Conservation (phyloP, 2,329 filamentous ascomycete genomes). For the Diplocarpon rosae region DNA sequence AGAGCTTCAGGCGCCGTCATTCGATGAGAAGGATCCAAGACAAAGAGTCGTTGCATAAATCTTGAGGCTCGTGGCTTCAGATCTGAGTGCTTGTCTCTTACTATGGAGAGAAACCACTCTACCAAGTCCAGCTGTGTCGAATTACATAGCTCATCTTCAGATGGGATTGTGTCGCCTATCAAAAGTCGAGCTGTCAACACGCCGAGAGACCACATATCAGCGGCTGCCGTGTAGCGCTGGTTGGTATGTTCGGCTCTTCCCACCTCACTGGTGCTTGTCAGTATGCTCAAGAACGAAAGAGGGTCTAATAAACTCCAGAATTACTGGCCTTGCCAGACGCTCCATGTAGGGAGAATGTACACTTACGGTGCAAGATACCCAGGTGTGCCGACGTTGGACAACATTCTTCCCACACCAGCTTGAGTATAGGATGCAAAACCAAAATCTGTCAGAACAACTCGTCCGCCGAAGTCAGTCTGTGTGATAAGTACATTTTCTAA, state of each 20-base stretch:
- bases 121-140: slow-evolving; percentile 15
- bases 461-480: slow-evolving; percentile 22
- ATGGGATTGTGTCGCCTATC: slow-evolving; percentile 16
- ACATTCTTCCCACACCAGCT: slow-evolving; percentile 16
- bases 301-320: background rate
- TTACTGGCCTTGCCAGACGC: background rate
- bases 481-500: slow-evolving; percentile 26
- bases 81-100: slow-evolving; percentile 1
- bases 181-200: slow-evolving; percentile 21
- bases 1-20: slow-evolving; percentile 28
- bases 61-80: slow-evolving; percentile 15
- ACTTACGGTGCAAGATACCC: slow-evolving; percentile 26
- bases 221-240: slow-evolving; percentile 23
- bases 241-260: slow-evolving; percentile 4
- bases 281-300: too few species aligned
- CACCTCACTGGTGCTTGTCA: slow-evolving; percentile 14
- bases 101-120: slow-evolving; percentile 10
- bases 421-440: slow-evolving; percentile 21
- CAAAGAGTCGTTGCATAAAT: slow-evolving; percentile 29
- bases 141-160: slow-evolving; percentile 12
- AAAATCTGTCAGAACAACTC: slow-evolving; percentile 27
- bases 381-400: slow-evolving; percentile 23
- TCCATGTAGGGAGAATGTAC: background rate
- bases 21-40: slow-evolving; percentile 24
- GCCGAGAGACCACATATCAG: slow-evolving; percentile 27